A percentile compares a stretch with the other conserved stretches of the same genome.
These are phyloP conservation scores for Brettanomyces naardenensis DNA, from an alignment of 805 yeast species.

Conservation along the genomic window DNA sequence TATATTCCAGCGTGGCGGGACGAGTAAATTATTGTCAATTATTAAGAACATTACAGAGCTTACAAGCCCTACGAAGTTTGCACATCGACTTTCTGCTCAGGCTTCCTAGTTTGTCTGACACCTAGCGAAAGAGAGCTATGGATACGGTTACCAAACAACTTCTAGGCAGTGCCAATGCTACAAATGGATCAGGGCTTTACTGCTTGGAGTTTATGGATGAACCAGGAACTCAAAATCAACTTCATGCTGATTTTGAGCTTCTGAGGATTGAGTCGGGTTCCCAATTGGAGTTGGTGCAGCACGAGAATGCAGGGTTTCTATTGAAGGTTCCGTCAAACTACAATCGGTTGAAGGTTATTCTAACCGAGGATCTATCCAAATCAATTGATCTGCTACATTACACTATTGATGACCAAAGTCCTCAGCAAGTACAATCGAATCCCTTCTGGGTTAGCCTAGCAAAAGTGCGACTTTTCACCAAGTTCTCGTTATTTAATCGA, in stretches of 20 bases:
- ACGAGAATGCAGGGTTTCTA: not conserved
- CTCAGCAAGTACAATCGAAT: not conserved
- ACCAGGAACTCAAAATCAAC: not conserved
- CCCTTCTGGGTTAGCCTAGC: not conserved
- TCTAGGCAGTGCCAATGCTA: not conserved
- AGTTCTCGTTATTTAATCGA: not conserved
- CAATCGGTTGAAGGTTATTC: not conserved
- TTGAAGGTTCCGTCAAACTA: not conserved
- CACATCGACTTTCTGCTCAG: no score
- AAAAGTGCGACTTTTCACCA: not conserved
- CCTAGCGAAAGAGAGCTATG: not conserved
- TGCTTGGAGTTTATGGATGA: slow-evolving; percentile 1
- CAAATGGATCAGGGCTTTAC: not conserved
- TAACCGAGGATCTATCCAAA: not conserved
- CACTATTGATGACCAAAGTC: not conserved
- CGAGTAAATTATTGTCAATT: no score
- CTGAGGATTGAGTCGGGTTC: not conserved
- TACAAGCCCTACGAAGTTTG: no score
- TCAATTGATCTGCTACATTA: not conserved
- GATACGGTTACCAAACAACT: not conserved
- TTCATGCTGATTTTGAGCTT: not conserved
- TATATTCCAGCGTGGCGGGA: no score
- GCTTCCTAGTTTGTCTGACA: no score
- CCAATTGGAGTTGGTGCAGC: not conserved
- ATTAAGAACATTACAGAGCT: no score